Base-by-base conservation (phyloP, 2,329 filamentous ascomycete species). In the Colletotrichum camelliae region DNA sequence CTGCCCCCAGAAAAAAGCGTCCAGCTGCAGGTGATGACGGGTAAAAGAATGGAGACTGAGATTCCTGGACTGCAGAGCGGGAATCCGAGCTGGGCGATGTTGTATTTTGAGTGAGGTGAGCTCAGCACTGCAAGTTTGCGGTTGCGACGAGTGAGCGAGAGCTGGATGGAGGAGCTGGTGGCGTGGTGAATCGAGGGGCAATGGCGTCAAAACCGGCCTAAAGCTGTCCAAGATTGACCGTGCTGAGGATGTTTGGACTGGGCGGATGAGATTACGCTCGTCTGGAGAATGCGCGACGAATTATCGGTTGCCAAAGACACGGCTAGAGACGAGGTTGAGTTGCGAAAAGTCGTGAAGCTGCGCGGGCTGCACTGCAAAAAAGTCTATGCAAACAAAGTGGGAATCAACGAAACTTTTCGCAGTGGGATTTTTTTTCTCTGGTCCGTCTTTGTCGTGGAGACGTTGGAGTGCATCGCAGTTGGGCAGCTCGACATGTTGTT, bases 401-500 rank as follows among this genome's bases (percentile, higher is more conserved):
- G 64, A 76, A 76, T 74, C 48, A 52, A 9, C 73, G 73, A 75
- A 75, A 74, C 72, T 67, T 74, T 74, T 74, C 52, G 68, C 61
- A 67, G 39, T 37, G 27, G 31, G 33, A 58, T 68, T 73, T 73
- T 75, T 29, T 39, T 65, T 75, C 31, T 74, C 27, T 61, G 65
- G 31, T 31, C 55, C 31, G 58, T 43, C 70, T 55, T 9, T 43
- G 31, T 58, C 74, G 52, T 70, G 60, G 60, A 70, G 72, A 73
- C 48, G 15, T 58, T 52, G 61, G 68, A 72, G 67, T 66, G 58
- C 67, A 74, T 64, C 48, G 39, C 58, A 48, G 60, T 75, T 68
- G 74, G 74, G 74, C 74, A 73, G 70, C 64, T 69, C 37, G 58
- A 74, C 74, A 76, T 73, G 35, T 18, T 55, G 35, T 52, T 68